phyloP scores from a whole-genome alignment of 768 basidiomycete genomes.

The Suillus sp. region DNA sequence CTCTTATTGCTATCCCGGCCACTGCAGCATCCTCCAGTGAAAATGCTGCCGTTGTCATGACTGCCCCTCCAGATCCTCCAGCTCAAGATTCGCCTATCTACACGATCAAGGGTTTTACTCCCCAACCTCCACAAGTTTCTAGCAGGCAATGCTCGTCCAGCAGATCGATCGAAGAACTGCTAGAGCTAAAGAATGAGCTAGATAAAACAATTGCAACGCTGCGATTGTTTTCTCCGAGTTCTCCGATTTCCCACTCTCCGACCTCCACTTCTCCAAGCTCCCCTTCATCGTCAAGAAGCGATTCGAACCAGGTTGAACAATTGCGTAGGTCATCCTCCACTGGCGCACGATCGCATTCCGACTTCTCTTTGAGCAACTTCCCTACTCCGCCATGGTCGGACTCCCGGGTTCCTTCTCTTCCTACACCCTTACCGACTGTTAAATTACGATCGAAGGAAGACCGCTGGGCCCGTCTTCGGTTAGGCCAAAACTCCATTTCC shows the following conservation, averaged over 20 bases:
- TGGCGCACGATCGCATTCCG: slow-evolving; percentile 36
- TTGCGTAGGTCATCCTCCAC: slow-evolving; percentile 25
- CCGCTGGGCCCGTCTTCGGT: slow-evolving; percentile 21
- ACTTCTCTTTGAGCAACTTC: slow-evolving; percentile 74
- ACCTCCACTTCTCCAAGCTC: slow-evolving; percentile 27
- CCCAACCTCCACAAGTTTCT: slow-evolving; percentile 15
- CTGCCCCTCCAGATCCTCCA: slow-evolving; percentile 9
- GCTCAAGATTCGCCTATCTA: slow-evolving; percentile 46
- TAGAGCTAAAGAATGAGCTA: slow-evolving; percentile 64
- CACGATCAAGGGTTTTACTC: slow-evolving; percentile 43
- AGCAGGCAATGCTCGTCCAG: slow-evolving; percentile 19
- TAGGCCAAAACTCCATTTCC: not conserved
- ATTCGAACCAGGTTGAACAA: slow-evolving; percentile 13
- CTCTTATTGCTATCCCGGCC: not conserved
- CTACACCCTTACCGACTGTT: slow-evolving; percentile 18
- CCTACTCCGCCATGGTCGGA: slow-evolving; percentile 57
- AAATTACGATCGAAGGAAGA: slow-evolving; percentile 27
- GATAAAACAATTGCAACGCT: slow-evolving; percentile 66
- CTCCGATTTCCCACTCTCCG: not conserved
- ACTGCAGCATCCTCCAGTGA: slow-evolving; percentile 4
- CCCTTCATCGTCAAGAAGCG: slow-evolving; percentile 36
- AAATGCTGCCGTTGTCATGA: slow-evolving; percentile 1
- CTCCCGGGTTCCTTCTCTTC: slow-evolving; percentile 20
- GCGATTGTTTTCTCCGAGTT: slow-evolving; percentile 42
- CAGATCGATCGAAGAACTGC: slow-evolving; percentile 50